Evolutionary conservation across 768 basidiomycete species (phyloP), one percentile per base, ranked within the genome.

Genomic region (Amanita rubescens): DNA sequence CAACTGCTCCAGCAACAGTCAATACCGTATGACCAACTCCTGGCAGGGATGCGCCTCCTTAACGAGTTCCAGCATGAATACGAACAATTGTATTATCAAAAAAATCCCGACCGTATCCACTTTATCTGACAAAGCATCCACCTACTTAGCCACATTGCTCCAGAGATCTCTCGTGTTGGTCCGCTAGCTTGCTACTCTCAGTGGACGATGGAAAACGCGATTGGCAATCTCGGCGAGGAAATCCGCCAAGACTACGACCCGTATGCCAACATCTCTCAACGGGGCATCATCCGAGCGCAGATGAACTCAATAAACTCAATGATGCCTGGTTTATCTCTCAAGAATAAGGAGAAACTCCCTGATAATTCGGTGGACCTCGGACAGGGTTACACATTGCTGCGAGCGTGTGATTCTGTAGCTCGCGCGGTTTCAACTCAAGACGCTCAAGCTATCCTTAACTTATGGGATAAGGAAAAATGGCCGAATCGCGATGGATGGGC

Each of bases 1-100:
- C 57, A 49, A 5, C 56, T 70, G 12, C 35, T 70, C 1, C 53
- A 61, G 27, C 69, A 67, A 30, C 49, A 54, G 5, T 41, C 43
- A 2, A 62, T 66, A 34, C 20, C 47, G 3, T n/a, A 27, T 3
- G 3, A 53, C n/a, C 47, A 61, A 15, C 55, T 70, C 30, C 15
- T 6, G 9, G 11, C 43, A 1, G 68, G 62, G 0, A 49, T 63
- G n/a, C 14, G 48, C 1, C 38, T 57, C 0, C 56, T 73, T 8
- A 14, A 41, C 2, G 45, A 57, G 19, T 72, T 67, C 46, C 35
- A 33, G 1, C 39, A 48, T 5, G 69, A 70, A 19, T 74, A 63
- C 54, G 71, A 74, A 52, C 27, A 27, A 0, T 41, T 73, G 41
- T 74, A 75, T 58, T 68, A 64, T 49, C 65, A 68, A 33, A 24